These are phyloP conservation scores for Arabidopsis thaliana DNA, from an alignment of 345 rosid species.

Conservation along the genomic window TAIR10.1 NC_003076.8:16663001-16663500, in stretches of 20 bases:
- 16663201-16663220: no score
- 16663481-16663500: conserved; percentile 40
- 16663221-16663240: no score
- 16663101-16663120: no score
- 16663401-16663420: conserved; percentile 23
- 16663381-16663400: neutral
- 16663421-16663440: conserved; percentile 25
- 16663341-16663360: neutral
- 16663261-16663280: no score
- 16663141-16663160: no score
- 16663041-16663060: no score
- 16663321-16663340: neutral
- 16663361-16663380: neutral
- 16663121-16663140: no score
- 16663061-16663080: no score
- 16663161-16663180: no score
- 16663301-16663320: neutral
- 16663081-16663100: no score
- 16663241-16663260: no score
- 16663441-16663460: conserved; percentile 22
- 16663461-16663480: conserved; percentile 37
- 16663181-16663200: no score
- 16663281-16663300: neutral
- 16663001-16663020: neutral
- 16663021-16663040: neutral